phyloP scores from a whole-genome alignment of 169 alveolate species.

The Eimeria falciformis region DNA sequence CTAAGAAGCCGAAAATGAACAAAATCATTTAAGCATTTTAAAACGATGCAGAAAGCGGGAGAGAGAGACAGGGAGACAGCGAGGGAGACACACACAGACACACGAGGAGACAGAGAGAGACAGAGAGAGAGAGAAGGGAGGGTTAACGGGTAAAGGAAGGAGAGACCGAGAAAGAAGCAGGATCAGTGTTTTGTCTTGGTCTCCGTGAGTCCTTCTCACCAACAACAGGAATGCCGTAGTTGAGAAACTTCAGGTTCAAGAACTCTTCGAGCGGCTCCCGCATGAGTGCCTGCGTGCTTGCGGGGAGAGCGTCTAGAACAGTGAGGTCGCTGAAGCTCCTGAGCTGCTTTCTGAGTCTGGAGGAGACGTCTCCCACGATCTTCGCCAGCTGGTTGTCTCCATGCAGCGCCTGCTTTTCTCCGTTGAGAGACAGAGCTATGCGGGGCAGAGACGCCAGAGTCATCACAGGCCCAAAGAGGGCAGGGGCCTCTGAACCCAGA shows the following conservation, averaged over 20 bases:
- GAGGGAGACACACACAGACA: not conserved
- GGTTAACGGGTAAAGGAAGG: not conserved
- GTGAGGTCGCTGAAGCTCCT: not conserved
- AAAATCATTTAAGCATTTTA: too few relatives aligned
- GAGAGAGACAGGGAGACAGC: not conserved
- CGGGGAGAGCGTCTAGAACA: not conserved
- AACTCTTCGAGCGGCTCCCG: constrained; percentile 14
- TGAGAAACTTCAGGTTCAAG: constrained; percentile 13
- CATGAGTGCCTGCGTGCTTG: not conserved
- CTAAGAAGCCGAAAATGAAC: too few relatives aligned
- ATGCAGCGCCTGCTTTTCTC: not conserved
- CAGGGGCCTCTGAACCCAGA: not conserved
- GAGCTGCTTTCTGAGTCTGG: not conserved
- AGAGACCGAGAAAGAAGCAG: not conserved
- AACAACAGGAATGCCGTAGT: constrained; percentile 24
- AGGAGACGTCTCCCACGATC: not conserved
- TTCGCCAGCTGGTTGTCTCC: not conserved
- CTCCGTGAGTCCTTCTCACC: constrained; percentile 10
- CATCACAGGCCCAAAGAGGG: constrained; percentile 10
- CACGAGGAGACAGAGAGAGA: not conserved
- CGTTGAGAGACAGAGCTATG: constrained; percentile 10
- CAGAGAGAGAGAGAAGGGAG: not conserved
- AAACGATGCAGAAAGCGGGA: too few relatives aligned
- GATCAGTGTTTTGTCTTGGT: not conserved
- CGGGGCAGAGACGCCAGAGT: constrained; percentile 32